A percentile compares a stretch with the other conserved stretches of the same genome.
These are phyloP conservation scores for Myriosclerotinia duriaeana DNA, from an alignment of 2,329 filamentous ascomycete species.

Conservation along the genomic window DNA sequence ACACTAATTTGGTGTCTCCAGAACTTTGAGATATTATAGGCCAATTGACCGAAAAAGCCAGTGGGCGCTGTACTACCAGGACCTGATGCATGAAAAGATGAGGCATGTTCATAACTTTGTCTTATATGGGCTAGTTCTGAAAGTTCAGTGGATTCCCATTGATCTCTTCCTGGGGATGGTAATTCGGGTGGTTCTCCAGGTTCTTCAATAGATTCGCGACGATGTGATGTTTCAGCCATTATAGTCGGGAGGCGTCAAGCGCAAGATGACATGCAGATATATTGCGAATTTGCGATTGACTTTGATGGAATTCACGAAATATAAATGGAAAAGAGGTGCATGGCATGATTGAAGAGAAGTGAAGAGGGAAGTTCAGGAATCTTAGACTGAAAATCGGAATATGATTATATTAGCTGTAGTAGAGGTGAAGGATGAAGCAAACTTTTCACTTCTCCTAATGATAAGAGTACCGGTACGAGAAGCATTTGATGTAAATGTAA, in stretches of 20 bases:
- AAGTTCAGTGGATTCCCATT: conserved; percentile 35
- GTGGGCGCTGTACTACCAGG: conserved; percentile 21
- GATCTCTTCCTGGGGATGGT: conserved; percentile 28
- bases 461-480: conserved; percentile 7
- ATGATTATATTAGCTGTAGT: background rate
- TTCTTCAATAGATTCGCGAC: conserved; percentile 11
- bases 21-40: conserved; percentile 41
- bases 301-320: background rate
- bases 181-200: conserved; percentile 22
- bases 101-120: conserved; percentile 34
- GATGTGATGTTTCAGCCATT: conserved; percentile 22
- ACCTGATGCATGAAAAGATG: conserved; percentile 20
- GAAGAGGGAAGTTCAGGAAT: background rate
- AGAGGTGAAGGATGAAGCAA: background rate
- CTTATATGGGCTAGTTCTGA: conserved; percentile 30
- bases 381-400: background rate
- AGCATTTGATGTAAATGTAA: background rate
- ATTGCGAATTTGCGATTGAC: background rate
- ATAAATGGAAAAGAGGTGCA: background rate
- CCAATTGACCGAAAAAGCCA: conserved; percentile 29
- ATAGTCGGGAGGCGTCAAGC: background rate
- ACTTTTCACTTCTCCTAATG: background rate
- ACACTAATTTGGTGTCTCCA: conserved; percentile 53
- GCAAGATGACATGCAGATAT: conserved; percentile 15
- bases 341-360: background rate